phyloP scores from a whole-genome alignment of 176 grass and related monocot genomes.

The Ensete glaucum region DNA sequence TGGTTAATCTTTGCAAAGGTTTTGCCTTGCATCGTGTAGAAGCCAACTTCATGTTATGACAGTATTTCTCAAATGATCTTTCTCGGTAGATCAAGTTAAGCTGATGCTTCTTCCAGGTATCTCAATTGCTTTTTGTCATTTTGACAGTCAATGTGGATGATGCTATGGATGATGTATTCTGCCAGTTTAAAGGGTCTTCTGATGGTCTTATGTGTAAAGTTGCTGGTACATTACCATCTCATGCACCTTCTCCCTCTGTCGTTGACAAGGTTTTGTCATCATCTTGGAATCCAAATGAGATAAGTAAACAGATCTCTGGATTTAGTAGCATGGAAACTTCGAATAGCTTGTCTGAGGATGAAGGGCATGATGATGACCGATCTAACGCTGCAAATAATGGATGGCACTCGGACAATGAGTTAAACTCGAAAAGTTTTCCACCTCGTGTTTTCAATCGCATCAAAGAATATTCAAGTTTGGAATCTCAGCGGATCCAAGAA shows the following conservation, averaged over 20 bases:
- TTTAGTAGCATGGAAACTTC: slow-evolving; percentile 37
- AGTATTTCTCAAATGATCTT: background rate
- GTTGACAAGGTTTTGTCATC: slow-evolving; percentile 44
- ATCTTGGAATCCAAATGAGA: slow-evolving; percentile 59
- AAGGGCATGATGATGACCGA: slow-evolving; percentile 51
- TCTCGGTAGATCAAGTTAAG: background rate
- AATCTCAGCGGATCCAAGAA: slow-evolving; percentile 34
- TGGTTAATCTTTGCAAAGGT: background rate
- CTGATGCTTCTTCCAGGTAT: background rate
- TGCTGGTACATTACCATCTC: slow-evolving; percentile 37
- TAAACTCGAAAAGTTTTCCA: slow-evolving; percentile 44
- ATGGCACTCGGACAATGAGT: slow-evolving; percentile 81
- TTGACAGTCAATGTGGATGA: slow-evolving; percentile 77
- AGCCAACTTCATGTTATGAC: background rate
- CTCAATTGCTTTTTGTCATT: slow-evolving; percentile 5
- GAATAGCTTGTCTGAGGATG: slow-evolving; percentile 72
- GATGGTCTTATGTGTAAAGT: slow-evolving; percentile 48
- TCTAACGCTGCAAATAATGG: slow-evolving; percentile 39
- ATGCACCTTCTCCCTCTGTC: slow-evolving; percentile 25
- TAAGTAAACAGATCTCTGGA: slow-evolving; percentile 34
- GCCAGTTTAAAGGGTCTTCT: slow-evolving; percentile 85
- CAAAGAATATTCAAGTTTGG: slow-evolving; percentile 24
- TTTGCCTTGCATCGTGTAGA: background rate
- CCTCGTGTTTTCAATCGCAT: slow-evolving; percentile 40
- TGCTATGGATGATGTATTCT: slow-evolving; percentile 88